These are phyloP conservation scores for Kitagawia praeruptora DNA, from an alignment of 129 eudicot genomes.

Conservation along the genomic window DNA sequence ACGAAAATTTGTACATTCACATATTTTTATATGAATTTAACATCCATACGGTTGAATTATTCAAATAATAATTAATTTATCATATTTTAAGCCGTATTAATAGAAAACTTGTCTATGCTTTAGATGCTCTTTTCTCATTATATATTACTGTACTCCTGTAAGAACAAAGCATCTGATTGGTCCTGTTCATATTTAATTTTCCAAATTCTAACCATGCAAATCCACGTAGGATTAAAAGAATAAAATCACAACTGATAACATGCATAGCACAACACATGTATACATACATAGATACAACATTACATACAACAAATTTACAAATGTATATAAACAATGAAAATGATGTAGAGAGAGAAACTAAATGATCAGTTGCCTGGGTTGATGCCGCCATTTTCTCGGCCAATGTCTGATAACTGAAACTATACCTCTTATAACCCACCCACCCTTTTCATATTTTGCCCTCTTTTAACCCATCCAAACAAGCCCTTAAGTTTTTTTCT, in stretches of 20 bases:
- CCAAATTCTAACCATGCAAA: neutral
- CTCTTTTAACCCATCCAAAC: neutral
- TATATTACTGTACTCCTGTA: no score
- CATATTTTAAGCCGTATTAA: no score
- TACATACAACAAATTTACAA: neutral
- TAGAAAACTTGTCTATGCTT: no score
- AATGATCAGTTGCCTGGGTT: conserved; percentile 14
- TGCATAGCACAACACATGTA: neutral
- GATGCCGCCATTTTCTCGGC: conserved; percentile 24
- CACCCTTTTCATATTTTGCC: neutral
- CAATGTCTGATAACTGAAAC: conserved; percentile 13
- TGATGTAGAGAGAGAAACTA: conserved; percentile 1
- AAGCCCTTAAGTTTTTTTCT: neutral
- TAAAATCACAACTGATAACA: neutral
- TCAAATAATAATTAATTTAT: no score
- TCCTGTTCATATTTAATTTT: no score
- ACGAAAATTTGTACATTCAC: no score
- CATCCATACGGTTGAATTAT: no score
- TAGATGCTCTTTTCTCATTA: no score
- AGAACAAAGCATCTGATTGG: no score
- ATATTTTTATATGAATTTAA: no score
- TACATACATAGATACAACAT: neutral
- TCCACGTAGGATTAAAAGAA: conserved; percentile 13
- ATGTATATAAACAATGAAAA: neutral
- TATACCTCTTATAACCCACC: neutral